A percentile compares a stretch with the other conserved stretches of the same genome.
These are phyloP conservation scores for Suillus variegatus DNA, from an alignment of 768 basidiomycete genomes.

Conservation along the genomic window DNA sequence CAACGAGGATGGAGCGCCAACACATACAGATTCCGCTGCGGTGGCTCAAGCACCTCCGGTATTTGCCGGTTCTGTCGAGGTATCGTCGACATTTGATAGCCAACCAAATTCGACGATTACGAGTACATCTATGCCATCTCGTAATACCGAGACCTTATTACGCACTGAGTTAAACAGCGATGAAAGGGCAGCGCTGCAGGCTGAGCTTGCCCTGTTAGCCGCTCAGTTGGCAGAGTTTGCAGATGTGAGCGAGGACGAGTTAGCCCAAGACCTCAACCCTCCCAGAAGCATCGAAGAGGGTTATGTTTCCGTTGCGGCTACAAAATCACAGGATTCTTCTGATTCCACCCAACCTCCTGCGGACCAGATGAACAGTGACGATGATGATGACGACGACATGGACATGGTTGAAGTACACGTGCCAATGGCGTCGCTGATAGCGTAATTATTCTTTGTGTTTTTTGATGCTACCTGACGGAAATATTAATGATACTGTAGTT, in stretches of 20 bases:
- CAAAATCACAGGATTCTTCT: not conserved
- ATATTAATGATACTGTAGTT: slow-evolving; percentile 5
- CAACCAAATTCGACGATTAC: slow-evolving; percentile 2
- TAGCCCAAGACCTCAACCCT: slow-evolving; percentile 28
- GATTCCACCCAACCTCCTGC: not conserved
- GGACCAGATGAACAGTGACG: slow-evolving; percentile 6
- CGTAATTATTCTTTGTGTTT: slow-evolving; percentile 12
- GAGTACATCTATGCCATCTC: slow-evolving; percentile 7
- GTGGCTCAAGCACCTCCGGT: slow-evolving; percentile 4
- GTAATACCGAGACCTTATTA: slow-evolving; percentile 7
- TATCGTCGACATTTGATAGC: slow-evolving; percentile 8
- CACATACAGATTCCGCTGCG: slow-evolving; percentile 3
- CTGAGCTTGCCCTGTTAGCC: slow-evolving; percentile 70
- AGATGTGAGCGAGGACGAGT: slow-evolving; percentile 37
- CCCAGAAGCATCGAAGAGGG: not conserved
- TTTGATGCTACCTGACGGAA: slow-evolving; percentile 1
- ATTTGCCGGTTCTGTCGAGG: not conserved
- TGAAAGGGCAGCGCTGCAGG: slow-evolving; percentile 69
- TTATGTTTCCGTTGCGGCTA: not conserved
- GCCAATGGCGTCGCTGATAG: slow-evolving; percentile 18
- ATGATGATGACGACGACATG: slow-evolving; percentile 18
- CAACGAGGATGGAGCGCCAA: slow-evolving; percentile 23
- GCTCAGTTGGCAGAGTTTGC: slow-evolving; percentile 72
- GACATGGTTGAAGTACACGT: slow-evolving; percentile 31
- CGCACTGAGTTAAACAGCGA: slow-evolving; percentile 37